Base-by-base conservation (phyloP, 108 stramenopile species). In the Schizochytrium sp. region DNA sequence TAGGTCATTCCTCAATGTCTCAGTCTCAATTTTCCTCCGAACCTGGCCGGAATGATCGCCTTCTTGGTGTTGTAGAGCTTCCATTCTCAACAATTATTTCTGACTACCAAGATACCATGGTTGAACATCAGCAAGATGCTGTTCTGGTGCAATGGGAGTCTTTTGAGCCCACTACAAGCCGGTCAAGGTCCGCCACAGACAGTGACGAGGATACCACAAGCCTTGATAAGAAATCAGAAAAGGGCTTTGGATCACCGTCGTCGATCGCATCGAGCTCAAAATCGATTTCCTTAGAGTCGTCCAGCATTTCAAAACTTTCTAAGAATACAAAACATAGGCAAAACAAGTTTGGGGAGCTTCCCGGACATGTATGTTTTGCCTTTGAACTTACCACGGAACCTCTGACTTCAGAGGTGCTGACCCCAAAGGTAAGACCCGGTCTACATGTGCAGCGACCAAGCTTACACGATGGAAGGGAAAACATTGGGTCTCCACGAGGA, bases 41-140 rank as follows among this genome's bases (percentile, higher is more conserved):
- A 15, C 64, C 64, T 10, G 50, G 50, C n/a, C 15, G 50, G 28
- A 50, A 83, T 13, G 53, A 49, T 38, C 76, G 53, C 5, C 53
- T 83, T 10, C 8, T 83, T 5, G 76, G 76, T 12, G 47, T 46
- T 42, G 53, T 83, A 49, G 76, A 83, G 47, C 50, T 83, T 83
- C 53, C 76, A 55, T 53, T 83, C 76, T 83, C 76, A 5, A 53
- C 76, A 7, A 83, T 83, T 53, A 83, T 83, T 10, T 55, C 76
- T 10, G 55, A 83, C 50, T 83, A 55, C 53, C 76, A 83, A 53
- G 76, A 83, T 28, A 83, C 47, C n/a, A 55, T 83, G 76, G 50
- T 83, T 38, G 64, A 69, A 44, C 64, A 69, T 15, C 64, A 28
- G 28, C 28, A 69, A 38, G 64, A 69, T 38, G 28, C 64, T 13